These are phyloP conservation scores for Lepidium didymum DNA, from an alignment of 345 rosid genomes.

Conservation along the genomic window DNA sequence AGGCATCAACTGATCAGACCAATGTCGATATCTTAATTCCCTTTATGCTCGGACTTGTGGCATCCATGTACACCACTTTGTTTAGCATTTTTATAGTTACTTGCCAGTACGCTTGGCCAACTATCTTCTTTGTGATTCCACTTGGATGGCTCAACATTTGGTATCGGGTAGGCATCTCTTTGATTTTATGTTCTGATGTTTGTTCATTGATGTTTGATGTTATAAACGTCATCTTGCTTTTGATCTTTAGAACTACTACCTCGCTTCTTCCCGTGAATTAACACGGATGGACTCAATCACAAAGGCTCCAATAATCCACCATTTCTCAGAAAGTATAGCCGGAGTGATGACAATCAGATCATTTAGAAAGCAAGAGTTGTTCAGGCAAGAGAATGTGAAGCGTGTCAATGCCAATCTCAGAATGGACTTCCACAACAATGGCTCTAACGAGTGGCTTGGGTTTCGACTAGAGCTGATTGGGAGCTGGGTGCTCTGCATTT, in stretches of 20 bases:
- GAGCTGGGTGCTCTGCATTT: conserved; percentile 65
- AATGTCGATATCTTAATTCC: conserved; percentile 77
- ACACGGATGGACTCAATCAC: conserved; percentile 94
- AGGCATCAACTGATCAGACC: conserved; percentile 90
- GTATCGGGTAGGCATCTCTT: conserved; percentile 63
- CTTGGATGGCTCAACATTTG: conserved; percentile 85
- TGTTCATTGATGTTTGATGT: background rate
- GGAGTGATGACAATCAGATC: conserved; percentile 86
- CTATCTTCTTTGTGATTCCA: conserved; percentile 65
- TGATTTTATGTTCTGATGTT: background rate
- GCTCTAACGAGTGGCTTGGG: conserved; percentile 94
- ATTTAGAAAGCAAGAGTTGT: conserved; percentile 50
- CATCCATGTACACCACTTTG: conserved; percentile 61
- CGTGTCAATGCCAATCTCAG: conserved; percentile 69
- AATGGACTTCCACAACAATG: conserved; percentile 88
- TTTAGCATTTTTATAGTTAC: conserved; percentile 79
- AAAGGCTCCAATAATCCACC: conserved; percentile 90
- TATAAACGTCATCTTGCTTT: background rate
- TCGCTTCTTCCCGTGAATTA: conserved; percentile 75
- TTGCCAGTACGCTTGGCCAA: conserved; percentile 96
- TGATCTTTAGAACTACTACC: conserved; percentile 60
- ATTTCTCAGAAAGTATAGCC: conserved; percentile 88
- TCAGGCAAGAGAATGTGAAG: conserved; percentile 59
- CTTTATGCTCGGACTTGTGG: conserved; percentile 42
- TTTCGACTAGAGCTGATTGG: conserved; percentile 76